Percentiles rank a stretch among this genome's conserved stretches.
Evolutionary conservation across 2,329 filamentous ascomycete species (phyloP).

Genomic region (Magnaporthiopsis rhizophila): DNA sequence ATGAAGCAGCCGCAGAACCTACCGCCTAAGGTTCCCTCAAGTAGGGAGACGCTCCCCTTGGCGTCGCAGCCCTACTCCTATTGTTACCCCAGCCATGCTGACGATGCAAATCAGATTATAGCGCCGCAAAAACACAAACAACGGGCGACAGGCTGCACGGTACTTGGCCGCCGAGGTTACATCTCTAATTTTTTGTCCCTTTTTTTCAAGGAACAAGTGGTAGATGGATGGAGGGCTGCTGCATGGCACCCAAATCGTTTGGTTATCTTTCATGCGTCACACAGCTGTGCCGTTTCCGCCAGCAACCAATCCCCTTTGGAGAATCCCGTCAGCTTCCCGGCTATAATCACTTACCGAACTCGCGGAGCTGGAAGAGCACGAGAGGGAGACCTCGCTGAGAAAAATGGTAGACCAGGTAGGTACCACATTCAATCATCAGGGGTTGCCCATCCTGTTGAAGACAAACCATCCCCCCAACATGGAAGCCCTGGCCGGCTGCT

Average conservation of each 20-base stretch:
- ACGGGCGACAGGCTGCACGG: not conserved
- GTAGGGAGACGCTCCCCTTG: not conserved
- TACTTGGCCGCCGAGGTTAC: not conserved
- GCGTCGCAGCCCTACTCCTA: not conserved
- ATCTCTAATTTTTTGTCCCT: not conserved
- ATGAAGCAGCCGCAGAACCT: not conserved
- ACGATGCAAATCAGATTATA: not conserved
- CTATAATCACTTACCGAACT: not conserved
- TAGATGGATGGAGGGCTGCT: not conserved
- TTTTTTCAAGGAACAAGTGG: not conserved
- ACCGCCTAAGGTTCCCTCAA: not conserved
- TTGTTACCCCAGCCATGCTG: not conserved
- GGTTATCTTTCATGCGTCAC: not conserved
- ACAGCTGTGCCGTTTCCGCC: not conserved
- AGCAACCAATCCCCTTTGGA: not conserved
- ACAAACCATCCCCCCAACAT: not conserved
- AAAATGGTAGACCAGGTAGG: not conserved
- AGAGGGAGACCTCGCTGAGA: not conserved
- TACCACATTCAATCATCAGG: not conserved
- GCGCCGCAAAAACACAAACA: not conserved
- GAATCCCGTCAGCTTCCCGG: not conserved
- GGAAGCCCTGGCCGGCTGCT: no score
- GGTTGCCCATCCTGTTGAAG: not conserved
- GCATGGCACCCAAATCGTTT: not conserved
- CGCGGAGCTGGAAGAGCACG: not conserved